These are phyloP conservation scores for Ulota crispa DNA, from an alignment of 225 moss, liverwort and hornwort species.

Conservation along the genomic window DNA sequence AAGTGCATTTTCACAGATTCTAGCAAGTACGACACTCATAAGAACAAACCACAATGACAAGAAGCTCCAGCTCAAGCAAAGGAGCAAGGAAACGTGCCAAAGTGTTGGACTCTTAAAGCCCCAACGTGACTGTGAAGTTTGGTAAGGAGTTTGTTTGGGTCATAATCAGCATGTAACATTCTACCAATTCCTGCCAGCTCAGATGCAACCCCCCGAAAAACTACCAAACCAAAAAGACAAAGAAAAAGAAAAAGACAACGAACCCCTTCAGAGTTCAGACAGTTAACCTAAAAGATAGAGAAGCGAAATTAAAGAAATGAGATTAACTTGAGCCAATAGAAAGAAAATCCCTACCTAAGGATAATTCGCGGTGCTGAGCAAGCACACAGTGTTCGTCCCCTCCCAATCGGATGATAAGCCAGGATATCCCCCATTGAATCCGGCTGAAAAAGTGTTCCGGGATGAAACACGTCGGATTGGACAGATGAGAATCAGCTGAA, in stretches of 20 bases:
- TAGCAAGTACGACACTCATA: not conserved
- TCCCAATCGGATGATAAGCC: not conserved
- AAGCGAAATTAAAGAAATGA: not conserved
- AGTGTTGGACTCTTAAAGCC: not conserved
- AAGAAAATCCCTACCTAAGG: not conserved
- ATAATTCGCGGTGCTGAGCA: constrained; percentile 24
- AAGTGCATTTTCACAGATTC: not conserved
- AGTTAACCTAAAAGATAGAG: not conserved
- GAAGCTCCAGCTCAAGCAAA: constrained; percentile 3
- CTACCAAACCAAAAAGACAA: not conserved
- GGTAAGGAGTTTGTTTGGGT: not conserved
- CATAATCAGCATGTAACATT: not conserved
- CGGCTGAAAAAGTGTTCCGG: accelerated
- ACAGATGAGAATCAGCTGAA: not conserved
- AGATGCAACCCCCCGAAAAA: not conserved
- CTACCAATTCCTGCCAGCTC: constrained; percentile 19
- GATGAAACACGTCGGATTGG: not conserved
- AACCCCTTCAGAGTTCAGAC: no score
- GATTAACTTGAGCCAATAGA: constrained; percentile 9
- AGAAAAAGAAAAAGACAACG: no score
- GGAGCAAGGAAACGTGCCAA: constrained; percentile 5
- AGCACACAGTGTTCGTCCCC: not conserved
- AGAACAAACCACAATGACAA: not conserved
- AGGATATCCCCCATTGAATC: accelerated
- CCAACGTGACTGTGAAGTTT: constrained; percentile 20